These are phyloP conservation scores for Penicillium parvum DNA, from an alignment of 495 filamentous ascomycete species.

Conservation along the genomic window DNA sequence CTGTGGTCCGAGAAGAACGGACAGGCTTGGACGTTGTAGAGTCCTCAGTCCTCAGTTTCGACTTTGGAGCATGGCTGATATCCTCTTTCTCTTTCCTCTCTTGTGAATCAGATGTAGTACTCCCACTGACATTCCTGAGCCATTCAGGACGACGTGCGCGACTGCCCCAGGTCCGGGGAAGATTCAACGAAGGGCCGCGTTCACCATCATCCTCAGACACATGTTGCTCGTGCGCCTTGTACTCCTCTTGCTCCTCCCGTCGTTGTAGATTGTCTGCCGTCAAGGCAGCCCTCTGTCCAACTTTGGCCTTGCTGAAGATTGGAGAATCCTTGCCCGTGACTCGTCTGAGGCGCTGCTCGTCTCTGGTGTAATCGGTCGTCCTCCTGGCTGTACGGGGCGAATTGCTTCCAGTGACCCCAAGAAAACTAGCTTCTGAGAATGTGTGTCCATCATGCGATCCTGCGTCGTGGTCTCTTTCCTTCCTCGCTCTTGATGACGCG, in stretches of 20 bases:
- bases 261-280: slow-evolving; percentile 46
- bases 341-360: slow-evolving; percentile 43
- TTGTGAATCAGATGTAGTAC: slow-evolving; percentile 22
- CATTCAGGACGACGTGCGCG: slow-evolving; percentile 52
- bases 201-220: slow-evolving; percentile 14
- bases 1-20: slow-evolving; percentile 17
- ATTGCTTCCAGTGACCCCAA: slow-evolving; percentile 29
- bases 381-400: slow-evolving; percentile 25
- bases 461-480: slow-evolving; percentile 10
- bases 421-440: slow-evolving; percentile 23
- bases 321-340: slow-evolving; percentile 41
- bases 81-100: slow-evolving; percentile 13
- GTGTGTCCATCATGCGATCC: slow-evolving; percentile 11
- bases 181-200: slow-evolving; percentile 48
- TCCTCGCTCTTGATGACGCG: slow-evolving; percentile 24
- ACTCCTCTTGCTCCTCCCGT: slow-evolving; percentile 32
- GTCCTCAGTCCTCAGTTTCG: slow-evolving; percentile 11
- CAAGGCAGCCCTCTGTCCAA: slow-evolving; percentile 30
- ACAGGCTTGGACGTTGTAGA: slow-evolving; percentile 12
- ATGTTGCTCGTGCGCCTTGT: not conserved
- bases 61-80: slow-evolving; percentile 1
- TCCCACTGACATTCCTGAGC: slow-evolving; percentile 40
- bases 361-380: slow-evolving; percentile 36
- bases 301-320: slow-evolving; percentile 43
- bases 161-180: slow-evolving; percentile 56